A percentile compares a stretch with the other conserved stretches of the same genome.
These are phyloP conservation scores for Acanthamoeba royreba DNA, from an alignment of 208 protist genomes.

Conservation along the genomic window DNA sequence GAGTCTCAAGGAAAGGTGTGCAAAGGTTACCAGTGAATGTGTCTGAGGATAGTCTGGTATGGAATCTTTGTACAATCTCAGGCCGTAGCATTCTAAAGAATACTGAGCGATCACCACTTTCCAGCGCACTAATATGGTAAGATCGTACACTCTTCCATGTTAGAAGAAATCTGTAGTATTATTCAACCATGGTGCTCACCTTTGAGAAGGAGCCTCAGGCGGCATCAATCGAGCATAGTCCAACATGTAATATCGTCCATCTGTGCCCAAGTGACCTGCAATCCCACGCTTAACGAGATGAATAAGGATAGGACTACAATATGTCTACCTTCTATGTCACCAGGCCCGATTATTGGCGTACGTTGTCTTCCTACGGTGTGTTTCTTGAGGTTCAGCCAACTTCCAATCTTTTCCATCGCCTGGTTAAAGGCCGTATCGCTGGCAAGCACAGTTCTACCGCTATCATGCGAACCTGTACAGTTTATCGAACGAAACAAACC, in stretches of 20 bases:
- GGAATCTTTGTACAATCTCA: not conserved
- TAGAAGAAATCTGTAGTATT: no score
- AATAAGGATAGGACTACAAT: no score
- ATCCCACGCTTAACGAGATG: no score
- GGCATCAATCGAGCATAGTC: not conserved
- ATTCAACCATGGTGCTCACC: no score
- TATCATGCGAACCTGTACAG: not conserved
- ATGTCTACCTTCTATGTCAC: not conserved
- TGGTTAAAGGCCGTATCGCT: not conserved
- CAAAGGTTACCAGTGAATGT: not conserved
- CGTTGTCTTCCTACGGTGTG: not conserved
- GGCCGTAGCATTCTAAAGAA: not conserved
- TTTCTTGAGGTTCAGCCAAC: not conserved
- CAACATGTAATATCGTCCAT: not conserved
- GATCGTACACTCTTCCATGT: no score
- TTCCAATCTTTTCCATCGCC: not conserved
- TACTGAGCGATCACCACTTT: not conserved
- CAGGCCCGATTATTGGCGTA: not conserved
- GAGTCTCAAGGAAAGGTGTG: not conserved
- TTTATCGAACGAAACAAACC: not conserved
- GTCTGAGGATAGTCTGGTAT: not conserved
- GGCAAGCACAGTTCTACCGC: not conserved
- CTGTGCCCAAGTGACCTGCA: not conserved
- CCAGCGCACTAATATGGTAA: no score
- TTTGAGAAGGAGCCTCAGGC: not conserved